Percentiles rank a stretch among this genome's conserved stretches.
Conservation (phyloP, 495 filamentous ascomycete genomes). For the Glonium stellatum region DNA sequence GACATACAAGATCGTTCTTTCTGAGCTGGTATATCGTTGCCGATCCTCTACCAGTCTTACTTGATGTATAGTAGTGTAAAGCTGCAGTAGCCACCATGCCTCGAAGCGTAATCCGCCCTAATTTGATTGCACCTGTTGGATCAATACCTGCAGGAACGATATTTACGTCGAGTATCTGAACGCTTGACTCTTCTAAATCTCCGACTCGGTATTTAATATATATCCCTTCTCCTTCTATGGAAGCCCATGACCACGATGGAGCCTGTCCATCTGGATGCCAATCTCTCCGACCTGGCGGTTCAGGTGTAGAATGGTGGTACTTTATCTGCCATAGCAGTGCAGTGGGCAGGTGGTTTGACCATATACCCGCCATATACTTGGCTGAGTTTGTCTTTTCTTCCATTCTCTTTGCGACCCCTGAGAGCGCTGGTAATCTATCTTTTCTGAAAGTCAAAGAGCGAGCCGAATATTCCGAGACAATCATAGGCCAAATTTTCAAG, state of each 20-base stretch:
- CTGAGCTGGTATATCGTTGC: too few relatives aligned
- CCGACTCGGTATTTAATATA: too few relatives aligned
- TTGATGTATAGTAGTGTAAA: too few relatives aligned
- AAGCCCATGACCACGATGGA: background rate
- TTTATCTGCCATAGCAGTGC: background rate
- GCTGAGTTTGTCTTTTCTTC: background rate
- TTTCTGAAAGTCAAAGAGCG: background rate
- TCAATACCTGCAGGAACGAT: too few relatives aligned
- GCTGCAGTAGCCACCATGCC: too few relatives aligned
- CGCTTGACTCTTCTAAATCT: too few relatives aligned
- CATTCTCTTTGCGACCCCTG: background rate
- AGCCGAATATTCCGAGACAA: background rate
- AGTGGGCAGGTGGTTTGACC: background rate
- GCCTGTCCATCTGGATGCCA: too few relatives aligned
- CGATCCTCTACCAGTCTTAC: too few relatives aligned
- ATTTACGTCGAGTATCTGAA: too few relatives aligned
- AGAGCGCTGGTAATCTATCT: background rate
- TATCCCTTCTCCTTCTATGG: background rate
- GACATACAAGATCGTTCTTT: too few relatives aligned
- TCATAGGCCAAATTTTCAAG: background rate
- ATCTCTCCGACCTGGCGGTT: background rate
- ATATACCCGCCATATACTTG: background rate
- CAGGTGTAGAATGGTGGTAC: background rate
- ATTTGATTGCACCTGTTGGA: too few relatives aligned
- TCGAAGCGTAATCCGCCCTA: too few relatives aligned